Base-by-base conservation (phyloP, 805 yeast species). In the Barnettozyma salicaria region DNA sequence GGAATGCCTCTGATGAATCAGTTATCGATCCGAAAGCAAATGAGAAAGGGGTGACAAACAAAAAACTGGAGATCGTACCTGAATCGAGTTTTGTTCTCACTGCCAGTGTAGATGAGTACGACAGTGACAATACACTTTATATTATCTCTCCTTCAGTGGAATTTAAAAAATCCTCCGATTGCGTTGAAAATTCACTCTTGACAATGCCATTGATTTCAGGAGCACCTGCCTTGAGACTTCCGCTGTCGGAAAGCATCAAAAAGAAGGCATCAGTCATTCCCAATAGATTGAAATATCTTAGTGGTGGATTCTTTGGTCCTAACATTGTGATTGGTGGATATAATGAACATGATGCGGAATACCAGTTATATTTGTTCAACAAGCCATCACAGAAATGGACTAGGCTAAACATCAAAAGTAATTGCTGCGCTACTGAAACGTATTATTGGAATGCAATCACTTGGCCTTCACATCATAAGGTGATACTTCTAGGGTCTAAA, bases 381-480 rank as follows among this genome's bases (percentile, higher is more conserved):
- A 64, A 63, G 20, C 73, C 75, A 0, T 67, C 81, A 0, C 68
- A 69, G 1, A 72, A 72, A 44, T 82, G 90, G 89, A 72, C 82
- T 0, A 63, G 78, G 38, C 56, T 83, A 18, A 78, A 74, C 43
- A 60, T 72, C 12, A 68, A 68, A 28, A 65, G 69, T 53, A 64
- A 79, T 48, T 67, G 70, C 32, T 46, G 37, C 17, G 48, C 50
- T 6, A 32, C 26, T 11, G 65, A 72, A 3, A 84, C 80, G 49
- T 61, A 80, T 36, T 68, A 80, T 34, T 76, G 84, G 74, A 78
- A 76, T 43, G 76, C 82, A 0, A 78, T 72, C 57, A 76, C 76
- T 1, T 83, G 94, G 94, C 71, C 70, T 22, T 79, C 89, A 1
- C 94, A 83, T 56, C 90, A 83, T 51, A 78, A 76, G 53, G 76